Base-by-base conservation (phyloP, 805 yeast genomes). In the Zygosaccharomyces kombuchaensis region DNA sequence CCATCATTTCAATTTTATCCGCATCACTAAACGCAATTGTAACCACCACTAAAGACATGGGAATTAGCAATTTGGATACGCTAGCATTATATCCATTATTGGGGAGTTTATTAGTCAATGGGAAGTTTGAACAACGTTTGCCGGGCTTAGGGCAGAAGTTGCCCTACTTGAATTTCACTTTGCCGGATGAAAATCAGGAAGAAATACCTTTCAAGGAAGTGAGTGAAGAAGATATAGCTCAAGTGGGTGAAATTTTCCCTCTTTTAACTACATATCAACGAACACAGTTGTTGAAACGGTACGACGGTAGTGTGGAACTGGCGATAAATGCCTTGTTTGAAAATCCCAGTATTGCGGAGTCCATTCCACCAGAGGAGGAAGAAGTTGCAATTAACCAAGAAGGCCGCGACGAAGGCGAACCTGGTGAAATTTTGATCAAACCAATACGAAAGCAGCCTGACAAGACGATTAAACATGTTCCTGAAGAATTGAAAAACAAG, bases 311-410 rank as follows among this genome's bases (percentile, higher is more conserved):
- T 44, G 77, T 82, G 1, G 91, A 84, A 50, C 46, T 57, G 27
- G 78, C 80, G 0, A 82, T 85, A 1, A 72, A 79, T 52, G 58
- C 70, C 34, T 58, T 88, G 12, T 68, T 89, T 13, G 96, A 87
- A 53, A 68, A 80, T 44, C 87, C 90, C 0, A 69, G 66, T 4
- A 40, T 71, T 1, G 52, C 74, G 0, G 65, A 64, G 2, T 53
- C 53, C 4, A 64, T 74, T 30, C 25, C 34, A 9, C 35, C 36
- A 9, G 44, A 44, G 7, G 53, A 49, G 30, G 22, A 45, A 16
- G 43, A 40, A 29, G 27, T 37, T 21, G 39, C 34, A 19, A 17
- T 19, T 6, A 38, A 13, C 30, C 19, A 26, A 27, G 29, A 59
- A 8, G 46, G 45, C 21, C 40, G 53, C 9, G 51, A 51, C 4